phyloP scores from a whole-genome alignment of 768 basidiomycete genomes.

The Tylopilus subfusipes region DNA sequence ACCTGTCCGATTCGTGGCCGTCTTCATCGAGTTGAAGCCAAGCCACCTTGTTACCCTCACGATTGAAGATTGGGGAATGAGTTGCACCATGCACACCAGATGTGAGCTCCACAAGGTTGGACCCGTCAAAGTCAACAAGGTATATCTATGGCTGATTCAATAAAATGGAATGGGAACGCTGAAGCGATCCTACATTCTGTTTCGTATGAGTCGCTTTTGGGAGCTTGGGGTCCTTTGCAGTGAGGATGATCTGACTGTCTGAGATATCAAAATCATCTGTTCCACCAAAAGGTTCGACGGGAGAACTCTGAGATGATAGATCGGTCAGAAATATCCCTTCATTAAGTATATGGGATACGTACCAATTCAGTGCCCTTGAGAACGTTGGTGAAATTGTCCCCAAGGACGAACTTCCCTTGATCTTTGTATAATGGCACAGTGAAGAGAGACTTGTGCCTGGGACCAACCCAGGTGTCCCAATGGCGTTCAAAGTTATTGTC shows the following conservation, averaged over 20 bases:
- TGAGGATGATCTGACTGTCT: constrained; percentile 67
- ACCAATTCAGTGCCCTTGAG: constrained; percentile 71
- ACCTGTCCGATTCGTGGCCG: constrained; percentile 88
- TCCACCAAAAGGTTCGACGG: constrained; percentile 87
- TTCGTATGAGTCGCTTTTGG: constrained; percentile 84
- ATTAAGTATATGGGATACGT: constrained; percentile 21
- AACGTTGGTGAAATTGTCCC: constrained; percentile 51
- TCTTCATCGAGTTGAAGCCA: constrained; percentile 89
- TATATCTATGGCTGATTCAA: constrained; percentile 52
- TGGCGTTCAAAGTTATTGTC: constrained; percentile 69
- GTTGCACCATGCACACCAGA: constrained; percentile 84
- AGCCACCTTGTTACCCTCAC: constrained; percentile 65
- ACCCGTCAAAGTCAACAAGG: constrained; percentile 55
- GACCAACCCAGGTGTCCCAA: constrained; percentile 75
- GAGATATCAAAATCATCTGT: constrained; percentile 79
- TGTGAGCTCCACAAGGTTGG: constrained; percentile 64
- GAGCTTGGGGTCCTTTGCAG: constrained; percentile 78
- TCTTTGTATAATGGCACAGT: constrained; percentile 54
- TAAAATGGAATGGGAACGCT: not conserved
- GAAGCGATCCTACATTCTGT: constrained; percentile 55
- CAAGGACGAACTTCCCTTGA: constrained; percentile 50
- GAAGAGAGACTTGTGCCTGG: constrained; percentile 71
- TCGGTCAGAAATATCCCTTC: not conserved
- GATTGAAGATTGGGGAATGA: constrained; percentile 65
- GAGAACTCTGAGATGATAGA: constrained; percentile 46